Percentiles rank a stretch among this genome's conserved stretches.
Evolutionary conservation across 148 eudicot species (phyloP).

Genomic region (Chenopodium formosanum): DNA sequence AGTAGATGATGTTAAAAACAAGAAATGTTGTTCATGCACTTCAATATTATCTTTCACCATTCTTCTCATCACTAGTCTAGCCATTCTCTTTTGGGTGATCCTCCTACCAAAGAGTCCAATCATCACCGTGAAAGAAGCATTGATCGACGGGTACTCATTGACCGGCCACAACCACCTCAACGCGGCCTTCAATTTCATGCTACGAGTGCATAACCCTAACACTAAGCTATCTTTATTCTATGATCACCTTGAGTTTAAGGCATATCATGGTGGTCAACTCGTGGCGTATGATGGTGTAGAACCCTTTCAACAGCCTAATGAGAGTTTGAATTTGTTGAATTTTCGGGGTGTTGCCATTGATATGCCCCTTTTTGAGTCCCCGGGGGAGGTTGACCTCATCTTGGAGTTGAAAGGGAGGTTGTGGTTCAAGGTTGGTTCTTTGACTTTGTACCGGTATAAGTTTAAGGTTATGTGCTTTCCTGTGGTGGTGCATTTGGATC

Average conservation of each 20-base stretch:
- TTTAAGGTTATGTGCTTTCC: conserved; percentile 15
- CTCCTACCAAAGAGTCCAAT: conserved; percentile 8
- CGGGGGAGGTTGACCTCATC: conserved; percentile 11
- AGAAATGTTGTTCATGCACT: neutral
- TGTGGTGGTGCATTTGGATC: conserved; percentile 11
- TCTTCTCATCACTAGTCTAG: neutral
- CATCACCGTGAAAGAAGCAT: conserved; percentile 14
- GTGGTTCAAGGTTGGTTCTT: conserved; percentile 8
- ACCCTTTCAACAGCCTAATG: neutral
- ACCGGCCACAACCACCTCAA: conserved; percentile 13
- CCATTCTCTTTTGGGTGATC: conserved; percentile 6
- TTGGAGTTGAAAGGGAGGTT: conserved; percentile 14
- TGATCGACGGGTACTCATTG: neutral
- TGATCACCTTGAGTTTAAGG: conserved; percentile 17
- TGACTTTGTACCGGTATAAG: conserved; percentile 6
- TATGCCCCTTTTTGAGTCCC: conserved; percentile 14
- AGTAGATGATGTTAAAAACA: neutral
- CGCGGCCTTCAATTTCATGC: conserved; percentile 15
- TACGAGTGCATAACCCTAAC: conserved; percentile 16
- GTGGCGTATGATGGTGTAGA: conserved; percentile 10
- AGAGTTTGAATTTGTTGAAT: neutral
- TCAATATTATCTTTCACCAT: neutral
- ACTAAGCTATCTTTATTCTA: conserved; percentile 7
- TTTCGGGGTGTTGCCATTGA: conserved; percentile 18
- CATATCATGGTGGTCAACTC: conserved; percentile 14